These are phyloP conservation scores for Epichloe baconii DNA, from an alignment of 2,329 filamentous ascomycete species.

Conservation along the genomic window DNA sequence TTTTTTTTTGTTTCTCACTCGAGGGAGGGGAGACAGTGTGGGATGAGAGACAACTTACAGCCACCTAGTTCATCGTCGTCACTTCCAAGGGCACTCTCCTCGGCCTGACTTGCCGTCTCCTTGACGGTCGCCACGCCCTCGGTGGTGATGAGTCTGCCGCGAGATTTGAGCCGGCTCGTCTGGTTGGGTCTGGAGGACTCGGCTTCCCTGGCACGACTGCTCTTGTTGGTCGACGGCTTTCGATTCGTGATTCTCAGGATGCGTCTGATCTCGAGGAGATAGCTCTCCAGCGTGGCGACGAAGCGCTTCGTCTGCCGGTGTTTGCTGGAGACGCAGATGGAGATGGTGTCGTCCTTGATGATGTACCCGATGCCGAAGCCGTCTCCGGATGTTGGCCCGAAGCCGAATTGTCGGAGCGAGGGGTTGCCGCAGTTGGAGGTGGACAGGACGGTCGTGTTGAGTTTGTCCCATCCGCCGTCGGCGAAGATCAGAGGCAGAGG, in stretches of 20 bases:
- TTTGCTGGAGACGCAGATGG: constrained; percentile 85
- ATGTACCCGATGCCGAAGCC: constrained; percentile 98
- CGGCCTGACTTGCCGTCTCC: constrained; percentile 44
- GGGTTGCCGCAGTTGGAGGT: constrained; percentile 99
- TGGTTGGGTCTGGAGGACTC: constrained; percentile 27
- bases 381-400: constrained; percentile 84
- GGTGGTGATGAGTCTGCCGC: constrained; percentile 56
- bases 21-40: background rate
- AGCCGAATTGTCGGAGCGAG: constrained; percentile 86
- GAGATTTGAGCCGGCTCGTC: constrained; percentile 46
- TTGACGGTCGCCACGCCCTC: constrained; percentile 30
- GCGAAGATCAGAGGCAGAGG: constrained; percentile 69
- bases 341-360: constrained; percentile 69
- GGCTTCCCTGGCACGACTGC: constrained; percentile 41
- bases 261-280: constrained; percentile 80
- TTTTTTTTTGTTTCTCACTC: too few relatives aligned
- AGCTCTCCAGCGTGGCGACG: constrained; percentile 78
- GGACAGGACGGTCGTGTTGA: constrained; percentile 87
- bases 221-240: constrained; percentile 27
- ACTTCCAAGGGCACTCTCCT: constrained; percentile 59
- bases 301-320: constrained; percentile 87
- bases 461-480: constrained; percentile 83
- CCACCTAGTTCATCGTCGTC: constrained; percentile 86
- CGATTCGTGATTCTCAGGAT: constrained; percentile 57
- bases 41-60: constrained; percentile 52